These are phyloP conservation scores for Teratosphaeriaceae sp. DNA, from an alignment of 2,329 filamentous ascomycete genomes.

Conservation along the genomic window DNA sequence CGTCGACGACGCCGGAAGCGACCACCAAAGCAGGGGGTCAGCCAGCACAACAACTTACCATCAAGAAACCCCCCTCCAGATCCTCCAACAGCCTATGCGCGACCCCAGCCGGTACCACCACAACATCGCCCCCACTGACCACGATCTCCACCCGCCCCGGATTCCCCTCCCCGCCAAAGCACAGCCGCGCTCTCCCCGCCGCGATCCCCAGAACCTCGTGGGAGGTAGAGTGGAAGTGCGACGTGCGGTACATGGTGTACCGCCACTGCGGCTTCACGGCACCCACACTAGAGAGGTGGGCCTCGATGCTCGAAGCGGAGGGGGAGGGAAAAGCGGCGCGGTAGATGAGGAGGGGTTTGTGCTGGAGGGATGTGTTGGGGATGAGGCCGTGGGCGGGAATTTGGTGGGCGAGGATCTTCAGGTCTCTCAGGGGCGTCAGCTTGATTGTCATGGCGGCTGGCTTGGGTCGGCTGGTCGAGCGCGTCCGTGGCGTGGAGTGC, in stretches of 20 bases:
- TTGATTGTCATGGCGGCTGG: constrained; percentile 10
- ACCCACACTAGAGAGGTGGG: constrained; percentile 47
- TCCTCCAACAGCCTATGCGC: constrained; percentile 58
- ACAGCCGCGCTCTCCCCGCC: constrained; percentile 52
- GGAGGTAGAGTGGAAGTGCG: constrained; percentile 61
- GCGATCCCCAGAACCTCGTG: constrained; percentile 61
- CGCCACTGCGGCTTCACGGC: constrained; percentile 60
- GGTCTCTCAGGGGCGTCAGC: constrained; percentile 42
- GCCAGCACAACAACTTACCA: constrained; percentile 40
- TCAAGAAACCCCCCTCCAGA: constrained; percentile 50
- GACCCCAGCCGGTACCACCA: constrained; percentile 61
- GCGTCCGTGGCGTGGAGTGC: background rate
- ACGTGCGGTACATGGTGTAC: constrained; percentile 60
- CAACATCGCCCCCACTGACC: constrained; percentile 54
- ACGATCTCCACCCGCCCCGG: constrained; percentile 48
- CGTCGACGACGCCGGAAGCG: too few relatives aligned
- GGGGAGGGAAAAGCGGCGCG: constrained; percentile 48
- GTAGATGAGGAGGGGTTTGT: constrained; percentile 61
- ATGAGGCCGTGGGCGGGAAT: constrained; percentile 52
- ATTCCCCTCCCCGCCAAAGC: constrained; percentile 57
- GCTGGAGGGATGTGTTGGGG: constrained; percentile 59
- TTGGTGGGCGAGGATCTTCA: constrained; percentile 51
- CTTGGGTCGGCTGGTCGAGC: too few relatives aligned
- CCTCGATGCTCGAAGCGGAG: constrained; percentile 47
- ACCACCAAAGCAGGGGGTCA: background rate